A percentile compares a stretch with the other conserved stretches of the same genome.
Conservation (phyloP, 371 early-diverging fungal species). For the Phascolomyces articulosus region DNA sequence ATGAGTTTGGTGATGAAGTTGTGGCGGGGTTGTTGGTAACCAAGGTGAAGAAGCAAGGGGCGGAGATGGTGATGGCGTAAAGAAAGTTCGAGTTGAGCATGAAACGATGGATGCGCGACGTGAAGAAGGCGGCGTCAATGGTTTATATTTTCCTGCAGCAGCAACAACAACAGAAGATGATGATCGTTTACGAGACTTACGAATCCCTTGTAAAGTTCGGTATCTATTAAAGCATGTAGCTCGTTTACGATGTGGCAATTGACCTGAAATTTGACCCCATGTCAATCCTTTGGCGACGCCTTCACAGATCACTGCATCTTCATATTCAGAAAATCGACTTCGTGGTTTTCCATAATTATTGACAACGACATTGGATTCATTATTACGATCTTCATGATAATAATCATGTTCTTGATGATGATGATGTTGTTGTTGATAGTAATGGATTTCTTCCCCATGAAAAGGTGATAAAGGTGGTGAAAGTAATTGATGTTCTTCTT, state of each 20-base stretch:
- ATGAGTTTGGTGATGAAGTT: neutral
- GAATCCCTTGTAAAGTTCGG: conserved; percentile 46
- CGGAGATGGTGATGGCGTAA: conserved; percentile 8
- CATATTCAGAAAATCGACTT: conserved; percentile 46
- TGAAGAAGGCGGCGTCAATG: conserved; percentile 16
- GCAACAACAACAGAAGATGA: too few species aligned
- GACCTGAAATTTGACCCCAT: conserved; percentile 49
- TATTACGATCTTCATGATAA: neutral
- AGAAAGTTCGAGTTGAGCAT: conserved; percentile 12
- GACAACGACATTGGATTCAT: neutral
- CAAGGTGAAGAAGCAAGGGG: conserved; percentile 13
- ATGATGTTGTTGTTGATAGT: conserved; percentile 1
- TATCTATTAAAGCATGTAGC: conserved; percentile 56
- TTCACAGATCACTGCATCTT: conserved; percentile 48
- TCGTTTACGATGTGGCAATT: conserved; percentile 47
- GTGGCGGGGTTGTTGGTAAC: conserved; percentile 14
- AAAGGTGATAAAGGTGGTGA: neutral
- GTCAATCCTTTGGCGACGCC: conserved; percentile 49
- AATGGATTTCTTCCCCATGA: neutral
- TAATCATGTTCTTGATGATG: too few species aligned
- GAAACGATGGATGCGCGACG: conserved; percentile 18
- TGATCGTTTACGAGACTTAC: conserved; percentile 45
- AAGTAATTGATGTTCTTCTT: conserved; percentile 2
- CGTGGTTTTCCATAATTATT: conserved; percentile 36
- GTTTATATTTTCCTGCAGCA: neutral